Evolutionary conservation across 2,329 filamentous ascomycete species (phyloP).

Genomic region (Alternaria sp.): DNA sequence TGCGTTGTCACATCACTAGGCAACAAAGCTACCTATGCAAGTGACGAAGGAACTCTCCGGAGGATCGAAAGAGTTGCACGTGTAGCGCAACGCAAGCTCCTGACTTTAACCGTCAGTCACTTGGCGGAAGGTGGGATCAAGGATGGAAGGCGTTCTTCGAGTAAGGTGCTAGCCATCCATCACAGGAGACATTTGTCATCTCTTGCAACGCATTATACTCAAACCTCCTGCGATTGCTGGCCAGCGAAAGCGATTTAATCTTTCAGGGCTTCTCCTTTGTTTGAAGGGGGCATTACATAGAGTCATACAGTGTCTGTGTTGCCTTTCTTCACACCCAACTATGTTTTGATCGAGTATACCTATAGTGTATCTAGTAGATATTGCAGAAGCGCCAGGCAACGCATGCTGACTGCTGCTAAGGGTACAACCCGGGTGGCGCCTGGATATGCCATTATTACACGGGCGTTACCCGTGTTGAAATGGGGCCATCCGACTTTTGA

Average conservation of each 20-base stretch:
- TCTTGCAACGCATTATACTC: neutral
- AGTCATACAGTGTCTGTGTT: neutral
- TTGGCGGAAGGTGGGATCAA: neutral
- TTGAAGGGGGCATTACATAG: neutral
- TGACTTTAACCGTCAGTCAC: neutral
- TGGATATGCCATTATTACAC: constrained; percentile 1
- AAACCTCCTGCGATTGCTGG: neutral
- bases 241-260: neutral
- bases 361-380: neutral
- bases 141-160: neutral
- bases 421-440: neutral
- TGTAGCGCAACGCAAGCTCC: neutral
- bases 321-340: neutral
- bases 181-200: neutral
- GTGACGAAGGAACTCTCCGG: neutral
- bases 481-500: neutral
- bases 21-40: neutral
- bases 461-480: constrained; percentile 2
- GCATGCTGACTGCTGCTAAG: neutral
- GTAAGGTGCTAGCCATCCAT: neutral
- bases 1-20: neutral
- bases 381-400: neutral
- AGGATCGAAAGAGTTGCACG: neutral
- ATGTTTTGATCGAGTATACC: neutral
- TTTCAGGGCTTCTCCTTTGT: neutral